These are phyloP conservation scores for Cylindrotheca closterium DNA, from an alignment of 108 stramenopile genomes.

Conservation along the genomic window DNA sequence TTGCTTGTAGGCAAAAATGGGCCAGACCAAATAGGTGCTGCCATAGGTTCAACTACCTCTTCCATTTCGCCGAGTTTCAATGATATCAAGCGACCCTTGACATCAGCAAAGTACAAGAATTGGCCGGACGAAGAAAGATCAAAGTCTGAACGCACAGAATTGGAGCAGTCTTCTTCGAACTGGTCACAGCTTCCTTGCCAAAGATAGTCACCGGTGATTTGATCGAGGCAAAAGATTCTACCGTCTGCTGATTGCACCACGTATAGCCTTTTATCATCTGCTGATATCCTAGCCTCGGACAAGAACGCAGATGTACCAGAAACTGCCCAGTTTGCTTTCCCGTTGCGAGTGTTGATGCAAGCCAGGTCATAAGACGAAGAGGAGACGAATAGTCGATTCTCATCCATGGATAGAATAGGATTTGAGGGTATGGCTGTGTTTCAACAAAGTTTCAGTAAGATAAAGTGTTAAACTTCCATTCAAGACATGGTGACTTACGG, in stretches of 20 bases:
- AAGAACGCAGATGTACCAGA: slow-evolving; percentile 16
- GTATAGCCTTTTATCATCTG: slow-evolving; percentile 27
- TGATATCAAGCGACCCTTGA: slow-evolving; percentile 18
- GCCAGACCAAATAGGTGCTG: background rate
- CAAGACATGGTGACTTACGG: no score
- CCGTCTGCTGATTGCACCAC: slow-evolving; percentile 25
- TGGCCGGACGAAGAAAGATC: slow-evolving; percentile 22
- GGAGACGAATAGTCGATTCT: slow-evolving; percentile 17
- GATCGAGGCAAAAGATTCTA: slow-evolving; percentile 11
- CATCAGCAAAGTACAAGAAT: slow-evolving; percentile 20
- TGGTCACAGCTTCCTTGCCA: slow-evolving; percentile 24
- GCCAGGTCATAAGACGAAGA: slow-evolving; percentile 3
- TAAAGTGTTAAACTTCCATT: no score
- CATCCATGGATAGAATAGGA: slow-evolving; percentile 30
- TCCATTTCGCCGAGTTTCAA: slow-evolving; percentile 18
- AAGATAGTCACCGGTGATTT: slow-evolving; percentile 2
- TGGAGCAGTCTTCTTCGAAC: slow-evolving; percentile 17
- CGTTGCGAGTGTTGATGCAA: slow-evolving; percentile 18
- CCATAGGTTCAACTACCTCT: background rate
- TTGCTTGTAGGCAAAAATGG: background rate
- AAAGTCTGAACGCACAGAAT: slow-evolving; percentile 20
- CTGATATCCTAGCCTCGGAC: slow-evolving; percentile 16
- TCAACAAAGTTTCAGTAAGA: background rate
- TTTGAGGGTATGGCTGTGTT: slow-evolving; percentile 9
- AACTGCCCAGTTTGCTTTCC: slow-evolving; percentile 16